A percentile compares a stretch with the other conserved stretches of the same genome.
Conservation (phyloP, 306 rosid genomes). For the Hippophae rhamnoides region DNA sequence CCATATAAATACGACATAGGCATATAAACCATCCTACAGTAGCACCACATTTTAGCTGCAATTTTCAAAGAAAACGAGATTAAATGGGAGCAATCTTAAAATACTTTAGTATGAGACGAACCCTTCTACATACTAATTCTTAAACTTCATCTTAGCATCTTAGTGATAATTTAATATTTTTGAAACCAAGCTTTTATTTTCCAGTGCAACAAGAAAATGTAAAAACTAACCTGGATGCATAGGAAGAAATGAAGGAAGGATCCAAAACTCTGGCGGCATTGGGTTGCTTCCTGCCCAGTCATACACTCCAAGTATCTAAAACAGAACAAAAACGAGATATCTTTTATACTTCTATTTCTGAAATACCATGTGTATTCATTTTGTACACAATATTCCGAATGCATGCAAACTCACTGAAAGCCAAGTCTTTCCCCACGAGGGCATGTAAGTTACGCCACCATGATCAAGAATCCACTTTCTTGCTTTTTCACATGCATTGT, state of each 20-base stretch:
- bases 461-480: conserved; percentile 54
- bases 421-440: conserved; percentile 72
- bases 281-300: conserved; percentile 59
- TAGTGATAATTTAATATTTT: neutral
- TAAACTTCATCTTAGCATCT: neutral
- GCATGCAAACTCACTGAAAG: conserved; percentile 28
- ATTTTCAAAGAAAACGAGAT: neutral
- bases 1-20: conserved; percentile 40
- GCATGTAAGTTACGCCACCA: conserved; percentile 41
- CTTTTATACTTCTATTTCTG: neutral
- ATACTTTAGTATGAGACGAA: no score
- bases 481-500: conserved; percentile 47
- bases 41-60: conserved; percentile 24
- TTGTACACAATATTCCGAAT: no score
- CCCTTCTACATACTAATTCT: neutral
- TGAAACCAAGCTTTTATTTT: neutral
- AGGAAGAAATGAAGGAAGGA: conserved; percentile 59
- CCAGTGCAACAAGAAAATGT: neutral
- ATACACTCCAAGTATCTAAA: conserved; percentile 48
- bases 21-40: conserved; percentile 32
- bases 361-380: no score
- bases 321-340: neutral
- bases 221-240: conserved; percentile 44
- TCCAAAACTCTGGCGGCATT: conserved; percentile 69
- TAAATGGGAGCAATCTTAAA: neutral